phyloP scores from a whole-genome alignment of 2,329 filamentous ascomycete species.

The Paecilomyces dactylethromorphus region DNA sequence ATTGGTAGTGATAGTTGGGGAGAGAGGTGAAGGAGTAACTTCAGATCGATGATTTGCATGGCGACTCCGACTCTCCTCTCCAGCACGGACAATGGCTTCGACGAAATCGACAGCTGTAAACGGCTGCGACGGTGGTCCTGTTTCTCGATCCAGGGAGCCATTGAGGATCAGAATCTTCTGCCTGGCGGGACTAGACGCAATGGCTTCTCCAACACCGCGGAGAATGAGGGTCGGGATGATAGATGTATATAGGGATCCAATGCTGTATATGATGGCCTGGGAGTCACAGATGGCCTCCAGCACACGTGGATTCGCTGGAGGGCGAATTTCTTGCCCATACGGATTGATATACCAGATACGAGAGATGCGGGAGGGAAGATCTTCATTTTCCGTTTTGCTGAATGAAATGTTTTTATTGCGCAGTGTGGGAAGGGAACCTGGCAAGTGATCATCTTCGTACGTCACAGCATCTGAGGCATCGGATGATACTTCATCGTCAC shows the following conservation, averaged over 20 bases:
- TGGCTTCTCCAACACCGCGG: constrained; percentile 63
- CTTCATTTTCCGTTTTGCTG: constrained; percentile 71
- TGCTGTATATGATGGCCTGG: constrained; percentile 75
- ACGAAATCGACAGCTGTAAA: constrained; percentile 79
- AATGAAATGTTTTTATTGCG: constrained; percentile 77
- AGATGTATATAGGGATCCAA: constrained; percentile 89
- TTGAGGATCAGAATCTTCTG: constrained; percentile 83
- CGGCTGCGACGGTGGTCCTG: constrained; percentile 58
- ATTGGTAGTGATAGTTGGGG: constrained; percentile 5
- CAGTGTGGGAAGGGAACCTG: constrained; percentile 67
- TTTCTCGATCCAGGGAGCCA: constrained; percentile 77
- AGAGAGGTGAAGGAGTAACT: constrained; percentile 2
- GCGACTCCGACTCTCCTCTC: constrained; percentile 58
- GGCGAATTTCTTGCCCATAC: constrained; percentile 91
- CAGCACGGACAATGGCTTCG: constrained; percentile 68
- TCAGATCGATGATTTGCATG: constrained; percentile 4
- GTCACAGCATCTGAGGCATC: constrained; percentile 27
- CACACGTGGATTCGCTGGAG: constrained; percentile 75
- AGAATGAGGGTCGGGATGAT: constrained; percentile 78
- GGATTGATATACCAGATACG: constrained; percentile 97
- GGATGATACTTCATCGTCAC: constrained; percentile 19
- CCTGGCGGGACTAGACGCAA: constrained; percentile 45
- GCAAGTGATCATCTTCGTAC: constrained; percentile 41
- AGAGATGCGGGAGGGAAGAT: constrained; percentile 69
- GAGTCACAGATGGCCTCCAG: constrained; percentile 60